Base-by-base conservation (phyloP, 306 rosid species). In the Sophora flavescens region DNA sequence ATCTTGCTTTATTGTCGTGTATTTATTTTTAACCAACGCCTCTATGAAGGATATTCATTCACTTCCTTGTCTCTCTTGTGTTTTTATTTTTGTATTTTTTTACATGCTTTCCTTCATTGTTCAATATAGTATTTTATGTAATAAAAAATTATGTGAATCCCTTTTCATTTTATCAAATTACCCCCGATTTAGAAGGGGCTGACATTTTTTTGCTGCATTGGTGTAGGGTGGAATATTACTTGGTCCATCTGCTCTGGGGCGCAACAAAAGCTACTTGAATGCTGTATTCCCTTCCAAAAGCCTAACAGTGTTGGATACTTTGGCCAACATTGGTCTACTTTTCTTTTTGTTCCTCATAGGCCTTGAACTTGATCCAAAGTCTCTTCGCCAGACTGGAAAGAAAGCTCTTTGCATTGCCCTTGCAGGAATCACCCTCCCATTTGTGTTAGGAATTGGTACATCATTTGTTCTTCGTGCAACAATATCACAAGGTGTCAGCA, bases 281-380 rank as follows among this genome's bases (percentile, higher is more conserved):
- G 53, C 80, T 28, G 33, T 90, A 0, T 90, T 90, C 50, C 96
- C 96, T 30, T 8, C 68, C 0, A 86, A 53, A 79, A 90, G 96
- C 82, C 77, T 79, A 36, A 72, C 89, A 1, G 91, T 90, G 53
- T 62, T 90, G 36, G 96, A 90, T 68, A 90, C 92, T 8, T 32
- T 88, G 26, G 96, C 96, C 22, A 90, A 90, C 72, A 58, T 90
- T 15, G 96, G 96, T 75, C 91, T 90, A 2, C 87, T 90, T 42
- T 86, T 90, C 86, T 90, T 88, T 74, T 63, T 90, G 26, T 90
- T 90, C 85, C 84, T 90, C 0, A 84, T 88, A 9, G 96, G 96
- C 7, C 63, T 90, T 6, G 96, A 90, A 74, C 76, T 90, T 3
- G 92, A 88, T 42, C 89, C 69, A 0, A 80, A 68, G 53, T 79